A percentile compares a stretch with the other conserved stretches of the same genome.
These are phyloP conservation scores for Penicillium italicum DNA, from an alignment of 2,329 filamentous ascomycete species.

Conservation along the genomic window DNA sequence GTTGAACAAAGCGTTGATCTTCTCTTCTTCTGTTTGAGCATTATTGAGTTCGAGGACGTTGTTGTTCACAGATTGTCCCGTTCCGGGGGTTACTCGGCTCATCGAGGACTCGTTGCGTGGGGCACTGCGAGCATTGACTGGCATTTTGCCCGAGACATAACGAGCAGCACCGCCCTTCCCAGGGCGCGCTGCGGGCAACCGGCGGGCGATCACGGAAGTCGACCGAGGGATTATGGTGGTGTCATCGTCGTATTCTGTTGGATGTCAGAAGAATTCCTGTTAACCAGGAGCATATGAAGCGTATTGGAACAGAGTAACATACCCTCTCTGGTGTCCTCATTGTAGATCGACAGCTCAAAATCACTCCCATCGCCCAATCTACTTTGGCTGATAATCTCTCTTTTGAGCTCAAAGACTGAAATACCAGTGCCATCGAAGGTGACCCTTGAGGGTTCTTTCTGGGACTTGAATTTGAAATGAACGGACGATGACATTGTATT, in stretches of 20 bases:
- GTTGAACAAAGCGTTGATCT: conserved; percentile 86
- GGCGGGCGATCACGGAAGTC: conserved; percentile 84
- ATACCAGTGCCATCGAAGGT: conserved; percentile 97
- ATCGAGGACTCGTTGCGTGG: conserved; percentile 60
- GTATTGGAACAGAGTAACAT: conserved; percentile 38
- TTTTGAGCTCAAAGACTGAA: conserved; percentile 96
- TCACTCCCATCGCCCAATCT: conserved; percentile 92
- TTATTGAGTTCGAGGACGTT: conserved; percentile 66
- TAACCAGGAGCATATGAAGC: conserved; percentile 10
- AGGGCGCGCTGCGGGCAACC: conserved; percentile 76
- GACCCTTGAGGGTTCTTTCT: conserved; percentile 89
- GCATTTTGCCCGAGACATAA: conserved; percentile 96
- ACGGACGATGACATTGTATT: conserved; percentile 87
- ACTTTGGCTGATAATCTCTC: conserved; percentile 94
- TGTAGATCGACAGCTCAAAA: conserved; percentile 92
- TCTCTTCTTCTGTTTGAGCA: conserved; percentile 88
- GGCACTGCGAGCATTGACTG: conserved; percentile 77
- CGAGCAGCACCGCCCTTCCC: conserved; percentile 87
- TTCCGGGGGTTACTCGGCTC: conserved; percentile 33
- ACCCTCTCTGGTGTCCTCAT: conserved; percentile 89
- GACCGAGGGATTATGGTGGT: conserved; percentile 95
- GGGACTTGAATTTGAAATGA: conserved; percentile 99
- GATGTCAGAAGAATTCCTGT: conserved; percentile 18
- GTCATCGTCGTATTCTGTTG: conserved; percentile 89
- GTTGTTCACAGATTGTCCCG: conserved; percentile 46